Evolutionary conservation across 352 stramenopile genomes (phyloP).

Genomic region (Globisporangium nunn): DNA sequence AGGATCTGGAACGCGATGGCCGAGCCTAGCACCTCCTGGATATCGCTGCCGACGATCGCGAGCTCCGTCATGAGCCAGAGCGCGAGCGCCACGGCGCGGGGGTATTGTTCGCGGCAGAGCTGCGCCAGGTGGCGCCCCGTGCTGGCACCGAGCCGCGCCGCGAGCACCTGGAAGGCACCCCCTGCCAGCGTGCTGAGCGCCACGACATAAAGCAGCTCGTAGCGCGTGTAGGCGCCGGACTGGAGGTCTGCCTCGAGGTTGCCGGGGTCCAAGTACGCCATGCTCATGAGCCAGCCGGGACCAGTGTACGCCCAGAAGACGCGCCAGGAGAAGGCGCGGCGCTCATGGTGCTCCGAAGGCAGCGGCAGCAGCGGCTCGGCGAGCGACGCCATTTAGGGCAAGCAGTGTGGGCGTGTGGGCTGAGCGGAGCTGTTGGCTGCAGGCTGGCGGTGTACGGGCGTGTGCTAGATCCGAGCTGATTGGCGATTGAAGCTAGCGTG

Average conservation of each 20-base stretch:
- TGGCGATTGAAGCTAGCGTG: too few relatives aligned
- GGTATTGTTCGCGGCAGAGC: slow-evolving; percentile 79
- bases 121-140: slow-evolving; percentile 89
- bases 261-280: slow-evolving; percentile 93
- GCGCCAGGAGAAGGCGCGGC: slow-evolving; percentile 21
- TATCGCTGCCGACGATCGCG: slow-evolving; percentile 86
- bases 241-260: slow-evolving; percentile 96
- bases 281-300: slow-evolving; percentile 89
- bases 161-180: slow-evolving; percentile 91
- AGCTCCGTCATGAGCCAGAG: slow-evolving; percentile 93
- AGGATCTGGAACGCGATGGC: slow-evolving; percentile 90
- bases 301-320: slow-evolving; percentile 80
- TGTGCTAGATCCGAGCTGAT: too few relatives aligned
- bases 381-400: not conserved
- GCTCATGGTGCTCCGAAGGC: not conserved
- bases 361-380: not conserved
- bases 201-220: slow-evolving; percentile 87
- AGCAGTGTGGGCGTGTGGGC: too few relatives aligned
- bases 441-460: too few relatives aligned
- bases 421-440: too few relatives aligned
- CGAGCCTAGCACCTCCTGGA: slow-evolving; percentile 90
- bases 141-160: slow-evolving; percentile 88
- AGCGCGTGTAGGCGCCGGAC: slow-evolving; percentile 84
- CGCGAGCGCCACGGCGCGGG: slow-evolving; percentile 59
- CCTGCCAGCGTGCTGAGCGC: slow-evolving; percentile 87